phyloP scores from a whole-genome alignment of 2,329 filamentous ascomycete species.

The Ceratocystis cacaofunesta region DNA sequence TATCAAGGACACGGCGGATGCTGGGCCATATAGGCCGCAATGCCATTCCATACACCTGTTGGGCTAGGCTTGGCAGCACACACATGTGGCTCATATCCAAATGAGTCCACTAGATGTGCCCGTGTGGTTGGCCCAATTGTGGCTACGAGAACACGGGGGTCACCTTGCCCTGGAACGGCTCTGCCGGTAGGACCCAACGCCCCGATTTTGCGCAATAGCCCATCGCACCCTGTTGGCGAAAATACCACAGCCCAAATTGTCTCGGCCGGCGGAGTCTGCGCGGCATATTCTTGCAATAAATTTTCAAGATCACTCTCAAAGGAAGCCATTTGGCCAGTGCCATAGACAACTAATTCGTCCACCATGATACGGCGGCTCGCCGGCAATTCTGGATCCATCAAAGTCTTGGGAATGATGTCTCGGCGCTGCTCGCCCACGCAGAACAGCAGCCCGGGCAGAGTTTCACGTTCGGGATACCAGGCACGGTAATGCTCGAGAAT shows the following conservation, averaged over 20 bases:
- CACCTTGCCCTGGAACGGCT: constrained; percentile 17
- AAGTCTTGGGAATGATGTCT: constrained; percentile 73
- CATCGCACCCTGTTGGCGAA: constrained; percentile 51
- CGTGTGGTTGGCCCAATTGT: constrained; percentile 91
- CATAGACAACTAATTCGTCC: constrained; percentile 71
- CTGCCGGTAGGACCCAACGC: constrained; percentile 30
- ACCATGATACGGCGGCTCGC: constrained; percentile 44
- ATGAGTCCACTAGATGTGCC: constrained; percentile 51
- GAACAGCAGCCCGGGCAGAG: constrained; percentile 59
- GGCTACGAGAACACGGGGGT: constrained; percentile 45
- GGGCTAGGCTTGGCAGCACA: constrained; percentile 72
- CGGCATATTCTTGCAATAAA: constrained; percentile 41
- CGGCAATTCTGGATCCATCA: constrained; percentile 45
- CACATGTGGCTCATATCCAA: constrained; percentile 58
- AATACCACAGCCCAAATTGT: constrained; percentile 34
- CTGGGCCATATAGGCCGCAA: constrained; percentile 28
- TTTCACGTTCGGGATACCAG: constrained; percentile 30
- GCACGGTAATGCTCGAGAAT: constrained; percentile 64
- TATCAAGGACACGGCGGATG: neutral
- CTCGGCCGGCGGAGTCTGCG: constrained; percentile 45
- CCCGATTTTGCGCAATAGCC: constrained; percentile 41
- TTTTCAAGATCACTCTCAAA: constrained; percentile 54
- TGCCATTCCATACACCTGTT: constrained; percentile 58
- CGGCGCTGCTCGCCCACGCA: constrained; percentile 78
- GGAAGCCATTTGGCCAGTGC: constrained; percentile 65